Evolutionary conservation across 2,329 filamentous ascomycete genomes (phyloP), one percentile per base, ranked within the genome.

Genomic region (Aspergillus versicolor): DNA sequence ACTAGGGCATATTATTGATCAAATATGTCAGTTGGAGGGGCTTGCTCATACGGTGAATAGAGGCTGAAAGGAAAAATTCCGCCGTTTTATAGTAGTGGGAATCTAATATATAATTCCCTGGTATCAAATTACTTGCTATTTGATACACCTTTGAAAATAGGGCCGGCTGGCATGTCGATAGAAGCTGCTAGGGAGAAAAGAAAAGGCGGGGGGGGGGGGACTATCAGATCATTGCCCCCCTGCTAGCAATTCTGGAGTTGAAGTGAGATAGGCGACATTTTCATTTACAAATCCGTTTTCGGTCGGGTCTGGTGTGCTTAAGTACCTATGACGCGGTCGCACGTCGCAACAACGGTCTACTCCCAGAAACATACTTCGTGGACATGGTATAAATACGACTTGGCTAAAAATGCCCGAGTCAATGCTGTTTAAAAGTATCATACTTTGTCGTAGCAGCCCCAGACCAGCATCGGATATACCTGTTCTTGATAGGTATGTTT

Each of bases 1-100:
- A 40, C 72, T 88, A 44, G 77, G 82, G 67, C 73, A 74, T 22
- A 81, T 87, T 8, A 75, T 85, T 30, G 72, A 75, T 61, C 72
- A 76, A 52, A 69, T 84, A 61, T 52, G 54, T 15, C 51, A 50
- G 30, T 32, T 22, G n/a, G 55, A 54, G 37, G 49, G 37, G 32
- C 11, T 8, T 45, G 8, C 22, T 43, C 11, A 42, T 24, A 12
- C 41, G 17, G 3, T 30, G 21, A 24, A 21, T 4, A 19, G 30
- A 45, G 46, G 17, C 24, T 24, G 13, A 17, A 40, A 17, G 34
- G 12, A 30, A 32, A 5, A 38, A 15, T 9, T 7, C 4, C 13
- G 34, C 34, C 34, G 6, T n/a, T n/a, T 37, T n/a, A 37, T 15
- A 6, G 13, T 37, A 37, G 34, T n/a, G 15, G 13, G 34, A 37